Evolutionary conservation across 1,139 yeast genomes (phyloP).

Genomic region (Pichia sp.): DNA sequence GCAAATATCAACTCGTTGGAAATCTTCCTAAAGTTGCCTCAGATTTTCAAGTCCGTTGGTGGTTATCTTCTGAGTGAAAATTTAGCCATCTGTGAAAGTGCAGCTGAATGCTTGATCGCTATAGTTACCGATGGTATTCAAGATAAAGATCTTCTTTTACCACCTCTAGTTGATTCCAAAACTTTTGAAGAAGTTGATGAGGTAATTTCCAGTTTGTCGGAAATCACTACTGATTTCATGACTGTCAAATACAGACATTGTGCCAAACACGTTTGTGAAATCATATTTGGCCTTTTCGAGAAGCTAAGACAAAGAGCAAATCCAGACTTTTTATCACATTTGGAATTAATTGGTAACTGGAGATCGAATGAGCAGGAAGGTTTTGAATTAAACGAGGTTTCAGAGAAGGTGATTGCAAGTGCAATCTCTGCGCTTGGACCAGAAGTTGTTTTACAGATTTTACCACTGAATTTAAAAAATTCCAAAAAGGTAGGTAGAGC

Average conservation of each 20-base stretch:
- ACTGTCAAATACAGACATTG: conserved; percentile 74
- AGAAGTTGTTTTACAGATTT: conserved; percentile 61
- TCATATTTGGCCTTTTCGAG: conserved; percentile 58
- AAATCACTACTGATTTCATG: conserved; percentile 51
- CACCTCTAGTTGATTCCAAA: conserved; percentile 44
- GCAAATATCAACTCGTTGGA: conserved; percentile 48
- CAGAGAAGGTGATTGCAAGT: conserved; percentile 76
- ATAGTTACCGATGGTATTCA: conserved; percentile 63
- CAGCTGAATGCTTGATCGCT: conserved; percentile 84
- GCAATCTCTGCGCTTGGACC: conserved; percentile 84
- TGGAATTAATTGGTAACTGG: conserved; percentile 79
- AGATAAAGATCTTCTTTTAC: conserved; percentile 50
- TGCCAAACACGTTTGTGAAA: conserved; percentile 68
- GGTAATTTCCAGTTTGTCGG: conserved; percentile 44
- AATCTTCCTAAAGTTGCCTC: conserved; percentile 55
- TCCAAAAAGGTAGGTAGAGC: conserved; percentile 68
- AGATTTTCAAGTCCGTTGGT: conserved; percentile 52
- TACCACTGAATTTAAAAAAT: conserved; percentile 72
- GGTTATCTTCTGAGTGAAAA: conserved; percentile 64
- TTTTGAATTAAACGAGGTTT: conserved; percentile 69
- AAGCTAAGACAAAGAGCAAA: conserved; percentile 64
- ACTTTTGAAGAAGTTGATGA: conserved; percentile 56
- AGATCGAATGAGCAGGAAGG: conserved; percentile 69
- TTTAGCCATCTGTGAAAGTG: conserved; percentile 65
- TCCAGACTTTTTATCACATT: conserved; percentile 64